phyloP scores from a whole-genome alignment of 768 basidiomycete species.

The Auricularia sp. region DNA sequence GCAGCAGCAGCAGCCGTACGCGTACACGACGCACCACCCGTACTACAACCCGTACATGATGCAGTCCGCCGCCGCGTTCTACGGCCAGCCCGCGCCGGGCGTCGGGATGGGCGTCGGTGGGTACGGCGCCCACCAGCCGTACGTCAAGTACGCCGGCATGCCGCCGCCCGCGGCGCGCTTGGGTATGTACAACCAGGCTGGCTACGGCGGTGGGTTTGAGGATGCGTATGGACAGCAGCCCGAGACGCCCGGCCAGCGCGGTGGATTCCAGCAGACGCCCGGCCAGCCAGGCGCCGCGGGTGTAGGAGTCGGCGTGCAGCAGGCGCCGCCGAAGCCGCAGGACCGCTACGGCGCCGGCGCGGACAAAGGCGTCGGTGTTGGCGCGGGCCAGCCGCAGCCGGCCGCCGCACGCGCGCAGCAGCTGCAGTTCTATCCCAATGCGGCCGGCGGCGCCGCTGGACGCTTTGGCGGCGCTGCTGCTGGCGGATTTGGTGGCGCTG shows the following conservation, averaged over 20 bases:
- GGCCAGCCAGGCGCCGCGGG: constrained; percentile 5
- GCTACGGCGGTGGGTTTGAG: constrained; percentile 18
- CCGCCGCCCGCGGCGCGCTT: neutral
- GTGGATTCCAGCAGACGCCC: constrained; percentile 24
- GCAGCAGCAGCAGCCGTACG: neutral
- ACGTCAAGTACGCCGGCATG: neutral
- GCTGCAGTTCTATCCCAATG: neutral
- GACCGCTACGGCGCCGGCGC: constrained; percentile 36
- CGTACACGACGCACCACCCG: constrained; percentile 5
- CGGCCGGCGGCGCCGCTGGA: neutral
- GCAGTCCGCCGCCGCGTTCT: constrained; percentile 1
- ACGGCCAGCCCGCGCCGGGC: constrained; percentile 1
- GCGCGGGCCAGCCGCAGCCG: constrained; percentile 38
- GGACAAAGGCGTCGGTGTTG: constrained; percentile 29
- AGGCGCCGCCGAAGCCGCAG: constrained; percentile 36
- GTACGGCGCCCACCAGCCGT: neutral
- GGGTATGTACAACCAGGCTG: neutral
- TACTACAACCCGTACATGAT: constrained; percentile 47
- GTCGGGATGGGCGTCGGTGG: neutral
- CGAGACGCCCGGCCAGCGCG: constrained; percentile 48
- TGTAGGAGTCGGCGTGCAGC: constrained; percentile 23
- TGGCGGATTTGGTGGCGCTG: neutral
- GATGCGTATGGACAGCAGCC: constrained; percentile 42
- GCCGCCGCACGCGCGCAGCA: neutral
- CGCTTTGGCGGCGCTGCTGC: constrained; percentile 39